Percentiles rank a stretch among this genome's conserved stretches.
These are phyloP conservation scores for Claviceps humidiphila DNA, from an alignment of 2,329 filamentous ascomycete genomes.

Conservation along the genomic window DNA sequence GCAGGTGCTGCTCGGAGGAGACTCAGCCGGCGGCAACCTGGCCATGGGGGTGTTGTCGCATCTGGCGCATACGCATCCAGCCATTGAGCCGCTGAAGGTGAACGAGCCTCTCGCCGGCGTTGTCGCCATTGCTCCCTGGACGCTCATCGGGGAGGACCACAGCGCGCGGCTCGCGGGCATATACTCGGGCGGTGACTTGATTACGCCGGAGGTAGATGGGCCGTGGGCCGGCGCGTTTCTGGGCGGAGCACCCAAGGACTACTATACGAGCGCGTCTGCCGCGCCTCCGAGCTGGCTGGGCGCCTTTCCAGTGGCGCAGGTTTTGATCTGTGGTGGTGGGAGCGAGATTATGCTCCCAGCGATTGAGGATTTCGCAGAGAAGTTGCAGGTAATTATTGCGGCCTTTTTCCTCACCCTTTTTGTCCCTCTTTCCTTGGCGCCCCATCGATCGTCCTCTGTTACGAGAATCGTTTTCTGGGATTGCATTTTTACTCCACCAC, in stretches of 20 bases:
- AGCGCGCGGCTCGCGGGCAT: slow-evolving; percentile 1
- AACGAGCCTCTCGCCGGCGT: slow-evolving; percentile 9
- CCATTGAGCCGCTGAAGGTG: slow-evolving; percentile 9
- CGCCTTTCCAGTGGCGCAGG: slow-evolving; percentile 8
- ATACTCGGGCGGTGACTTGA: slow-evolving; percentile 10
- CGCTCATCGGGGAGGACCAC: slow-evolving; percentile 7
- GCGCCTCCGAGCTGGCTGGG: slow-evolving; percentile 12
- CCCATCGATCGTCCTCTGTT: too few species aligned
- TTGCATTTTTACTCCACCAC: too few species aligned
- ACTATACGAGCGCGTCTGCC: slow-evolving; percentile 9
- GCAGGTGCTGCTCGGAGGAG: slow-evolving; percentile 10
- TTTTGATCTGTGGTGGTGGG: slow-evolving; percentile 9
- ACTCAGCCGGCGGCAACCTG: slow-evolving; percentile 13
- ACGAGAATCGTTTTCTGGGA: too few species aligned
- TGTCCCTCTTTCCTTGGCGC: background rate
- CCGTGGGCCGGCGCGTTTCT: slow-evolving; percentile 8
- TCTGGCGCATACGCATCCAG: slow-evolving; percentile 10
- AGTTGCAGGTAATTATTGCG: slow-evolving; percentile 7
- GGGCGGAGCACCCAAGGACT: slow-evolving; percentile 6
- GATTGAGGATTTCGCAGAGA: slow-evolving; percentile 9
- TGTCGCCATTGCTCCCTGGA: slow-evolving; percentile 10
- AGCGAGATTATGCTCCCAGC: slow-evolving; percentile 11
- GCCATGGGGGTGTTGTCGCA: slow-evolving; percentile 12
- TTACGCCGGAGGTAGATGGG: slow-evolving; percentile 7
- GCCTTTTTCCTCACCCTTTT: background rate